These are phyloP conservation scores for Pterocarpus santalinus DNA, from an alignment of 306 rosid genomes.

Conservation along the genomic window DNA sequence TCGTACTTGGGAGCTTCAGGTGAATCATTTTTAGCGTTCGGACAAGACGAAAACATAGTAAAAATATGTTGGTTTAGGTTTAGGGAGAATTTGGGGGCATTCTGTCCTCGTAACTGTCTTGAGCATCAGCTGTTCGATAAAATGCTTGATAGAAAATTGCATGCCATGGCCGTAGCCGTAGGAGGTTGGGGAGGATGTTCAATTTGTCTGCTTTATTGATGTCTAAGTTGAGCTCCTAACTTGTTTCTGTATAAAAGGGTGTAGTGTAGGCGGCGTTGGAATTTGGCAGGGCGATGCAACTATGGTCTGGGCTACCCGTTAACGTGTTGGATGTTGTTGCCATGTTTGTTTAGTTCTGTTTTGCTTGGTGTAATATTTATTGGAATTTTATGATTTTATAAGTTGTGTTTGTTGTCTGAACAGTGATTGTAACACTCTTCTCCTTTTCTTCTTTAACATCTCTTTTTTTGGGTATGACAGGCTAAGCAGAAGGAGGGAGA, in stretches of 20 bases:
- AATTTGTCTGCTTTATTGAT: too few relatives aligned
- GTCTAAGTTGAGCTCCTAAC: too few relatives aligned
- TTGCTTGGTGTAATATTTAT: not conserved
- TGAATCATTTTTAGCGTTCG: slow-evolving; percentile 12
- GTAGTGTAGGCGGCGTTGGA: too few relatives aligned
- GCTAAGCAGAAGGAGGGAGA: slow-evolving; percentile 22
- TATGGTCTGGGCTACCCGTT: too few relatives aligned
- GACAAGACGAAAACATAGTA: not conserved
- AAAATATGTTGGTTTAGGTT: not conserved
- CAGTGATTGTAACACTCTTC: slow-evolving; percentile 11
- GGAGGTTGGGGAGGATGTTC: too few relatives aligned
- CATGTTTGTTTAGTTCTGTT: not conserved
- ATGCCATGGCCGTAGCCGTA: not conserved
- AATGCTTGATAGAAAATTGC: slow-evolving; percentile 14
- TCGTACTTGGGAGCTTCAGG: not conserved
- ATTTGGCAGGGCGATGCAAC: too few relatives aligned
- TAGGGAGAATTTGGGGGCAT: not conserved
- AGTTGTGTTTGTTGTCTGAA: slow-evolving; percentile 1
- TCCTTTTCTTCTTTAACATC: not conserved
- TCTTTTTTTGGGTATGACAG: not conserved
- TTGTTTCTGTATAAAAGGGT: too few relatives aligned
- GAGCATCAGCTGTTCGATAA: slow-evolving; percentile 50
- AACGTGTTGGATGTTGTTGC: not conserved
- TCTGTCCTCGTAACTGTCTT: not conserved
- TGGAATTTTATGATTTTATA: not conserved